Base-by-base conservation (phyloP, 352 stramenopile genomes). In the Globisporangium middletonii region DNA sequence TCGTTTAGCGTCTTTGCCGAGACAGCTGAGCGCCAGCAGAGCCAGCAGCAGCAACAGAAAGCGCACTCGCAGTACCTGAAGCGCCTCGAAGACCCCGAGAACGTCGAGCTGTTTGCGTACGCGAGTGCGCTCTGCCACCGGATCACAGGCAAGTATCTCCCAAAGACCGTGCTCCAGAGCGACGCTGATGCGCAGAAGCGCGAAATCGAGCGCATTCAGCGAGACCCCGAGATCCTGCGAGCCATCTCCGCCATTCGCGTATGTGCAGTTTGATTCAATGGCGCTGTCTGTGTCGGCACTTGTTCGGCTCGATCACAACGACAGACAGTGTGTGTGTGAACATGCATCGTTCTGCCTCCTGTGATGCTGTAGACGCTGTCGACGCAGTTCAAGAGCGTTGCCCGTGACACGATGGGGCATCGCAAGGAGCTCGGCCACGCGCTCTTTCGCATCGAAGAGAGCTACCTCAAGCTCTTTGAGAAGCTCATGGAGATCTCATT, bases 381-480 rank as follows among this genome's bases (percentile, higher is more conserved):
- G 0, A 69, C 72, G 12, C 76, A 91, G 50, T 91, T 91, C 70
- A 87, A 91, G 37, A 65, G 71, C 8, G 62, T 85, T 15, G 81
- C 81, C 0, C 75, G 77, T 19, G 72, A 74, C 30, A 79, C 78
- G 2, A 72, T 89, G 54, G 78, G 78, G 0, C 81, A 91, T 28
- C 76, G 81, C 4, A 83, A 74, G 50, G 78, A 88, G 44, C 62
- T 91, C 1, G 81, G 81, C 0, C 78, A 87, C 44, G 59, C 73
- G 15, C 60, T 91, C 11, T 76, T 91, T 44, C 79, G 77, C 4
- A 86, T 91, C 30, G 78, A 91, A 65, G 77, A 86, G 50, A 87
- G 63, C 50, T 91, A 91, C 50, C 57, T 91, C 43, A 84, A 83
- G 46, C 65, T 89, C 1, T 91, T 89, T 67, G 81, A 91, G 45